Base-by-base conservation (phyloP, 371 early-diverging fungal genomes). In the Apophysomyces sp. region DNA sequence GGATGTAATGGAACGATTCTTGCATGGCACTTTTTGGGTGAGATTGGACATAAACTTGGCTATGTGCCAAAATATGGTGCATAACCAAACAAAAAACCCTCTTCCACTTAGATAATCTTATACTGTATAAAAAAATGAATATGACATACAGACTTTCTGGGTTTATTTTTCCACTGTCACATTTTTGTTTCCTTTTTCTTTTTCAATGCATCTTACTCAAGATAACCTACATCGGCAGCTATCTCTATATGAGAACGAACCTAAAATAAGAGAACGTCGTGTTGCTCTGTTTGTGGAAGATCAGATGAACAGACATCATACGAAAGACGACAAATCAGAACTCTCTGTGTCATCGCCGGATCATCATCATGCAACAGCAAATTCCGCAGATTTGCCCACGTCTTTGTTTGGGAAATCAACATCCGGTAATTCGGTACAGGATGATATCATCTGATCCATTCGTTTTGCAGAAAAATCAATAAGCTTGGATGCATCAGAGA, bases 41-140 rank as follows among this genome's bases (percentile, higher is more conserved):
- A 80, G 57, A 75, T 77, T 54, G 71, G 73, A 16, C 68, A 72
- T 52, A 77, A 76, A 61, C 65, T 80, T 34, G 76, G 76, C 0
- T 65, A 63, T 65, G 64, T 76, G 26, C 72, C 70, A n/a, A 80
- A 80, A 44, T 80, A 77, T 58, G 77, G 77, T 18, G 74, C 77
- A 6, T 76, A 67, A 68, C n/a, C 13, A 28, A 53, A 53, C 26
- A 53, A 18, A 52, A 26, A 53, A 27, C 15, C 53, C 26, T 26
- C 28, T 53, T 53, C 29, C 15, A n/a, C n/a, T n/a, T n/a, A n/a
- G n/a, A n/a, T n/a, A n/a, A n/a, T n/a, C n/a, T n/a, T n/a, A n/a
- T n/a, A n/a, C n/a, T n/a, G n/a, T n/a, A n/a, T n/a, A n/a, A n/a
- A n/a, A n/a, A n/a, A n/a, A n/a, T n/a, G n/a, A n/a, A n/a, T n/a